A percentile compares a stretch with the other conserved stretches of the same genome.
phyloP scores from a whole-genome alignment of 2,329 filamentous ascomycete genomes.

The Ramularia collo-cygni region DNA sequence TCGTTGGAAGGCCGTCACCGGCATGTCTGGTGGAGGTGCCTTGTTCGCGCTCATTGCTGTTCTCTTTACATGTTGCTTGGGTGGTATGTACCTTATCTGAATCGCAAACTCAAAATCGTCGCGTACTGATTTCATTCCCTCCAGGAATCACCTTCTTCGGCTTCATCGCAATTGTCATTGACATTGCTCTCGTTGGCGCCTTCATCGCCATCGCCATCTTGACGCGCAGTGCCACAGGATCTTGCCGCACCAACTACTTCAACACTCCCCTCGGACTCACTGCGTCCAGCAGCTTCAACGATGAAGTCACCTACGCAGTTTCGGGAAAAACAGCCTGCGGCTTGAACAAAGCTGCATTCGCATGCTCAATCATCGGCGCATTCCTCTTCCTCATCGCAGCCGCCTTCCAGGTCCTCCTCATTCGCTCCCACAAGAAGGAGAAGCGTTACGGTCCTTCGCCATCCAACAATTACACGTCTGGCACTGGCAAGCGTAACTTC shows the following conservation, averaged over 20 bases:
- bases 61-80: constrained; percentile 70
- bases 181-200: constrained; percentile 65
- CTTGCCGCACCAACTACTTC: constrained; percentile 55
- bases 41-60: constrained; percentile 69
- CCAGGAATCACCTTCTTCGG: constrained; percentile 60
- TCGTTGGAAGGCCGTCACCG: constrained; percentile 42
- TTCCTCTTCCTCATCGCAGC: constrained; percentile 71
- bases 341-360: constrained; percentile 69
- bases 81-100: constrained; percentile 35
- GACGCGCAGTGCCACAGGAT: constrained; percentile 60
- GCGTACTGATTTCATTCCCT: not conserved
- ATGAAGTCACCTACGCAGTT: constrained; percentile 38
- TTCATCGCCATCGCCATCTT: constrained; percentile 78
- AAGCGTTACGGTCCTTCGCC: constrained; percentile 63
- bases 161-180: constrained; percentile 65
- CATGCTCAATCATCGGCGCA: constrained; percentile 71
- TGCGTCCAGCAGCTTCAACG: constrained; percentile 42
- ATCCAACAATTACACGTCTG: constrained; percentile 61
- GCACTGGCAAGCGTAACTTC: constrained; percentile 40
- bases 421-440: constrained; percentile 65
- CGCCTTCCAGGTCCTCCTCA: constrained; percentile 59
- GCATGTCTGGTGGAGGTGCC: constrained; percentile 66
- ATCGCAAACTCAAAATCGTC: not conserved
- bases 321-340: constrained; percentile 58
- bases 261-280: constrained; percentile 63